Base-by-base conservation (phyloP, 2,329 filamentous ascomycete species). In the Fragosphaeria purpurea region DNA sequence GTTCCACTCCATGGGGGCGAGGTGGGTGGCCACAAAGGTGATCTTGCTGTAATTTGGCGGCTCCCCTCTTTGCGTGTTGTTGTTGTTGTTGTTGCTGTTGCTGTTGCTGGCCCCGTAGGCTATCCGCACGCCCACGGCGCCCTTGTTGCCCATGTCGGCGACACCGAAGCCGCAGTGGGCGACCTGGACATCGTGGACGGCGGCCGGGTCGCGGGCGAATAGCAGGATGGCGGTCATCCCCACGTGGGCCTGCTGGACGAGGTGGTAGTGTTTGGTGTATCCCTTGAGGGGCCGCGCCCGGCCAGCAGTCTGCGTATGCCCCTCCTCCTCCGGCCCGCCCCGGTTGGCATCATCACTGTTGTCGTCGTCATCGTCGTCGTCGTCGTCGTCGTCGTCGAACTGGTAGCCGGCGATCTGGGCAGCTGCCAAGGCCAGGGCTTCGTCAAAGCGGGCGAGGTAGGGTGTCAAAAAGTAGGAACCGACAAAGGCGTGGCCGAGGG, bases 101-200 rank as follows among this genome's bases (percentile, higher is more conserved):
- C 63, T 63, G 4, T 70, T 64, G 41, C 70, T 68, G 5, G 58
- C 58, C n/a, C 22, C 61, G 59, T 87, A 84, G 11, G 80, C 74
- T 42, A 93, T 67, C 37, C 89, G 76, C 54, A 91, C 74, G 0
- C 85, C 93, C 1, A 95, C 85, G 4, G 89, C 91, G 34, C 91
- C 93, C 68, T 98, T 98, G 67, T 96, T 96, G 12, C 89, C 93
- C 85, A 95, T 93, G 46, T 91, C 85, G 52, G 82, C 83, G 1
- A 89, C 66, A 0, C 93, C 93, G 46, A 96, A 85, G 0, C 93
- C 90, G 2, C 89, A 84, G 48, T 86, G 86, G 2, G 85, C 88
- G n/a, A 80, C 82, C 56, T 88, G 78, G n/a, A 93, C 70, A 60
- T 78, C 72, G 48, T 71, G 70, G 47, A 96, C 71, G 31, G 76